Evolutionary conservation across 2,329 filamentous ascomycete genomes (phyloP).

Genomic region (Ascochyta lentis): DNA sequence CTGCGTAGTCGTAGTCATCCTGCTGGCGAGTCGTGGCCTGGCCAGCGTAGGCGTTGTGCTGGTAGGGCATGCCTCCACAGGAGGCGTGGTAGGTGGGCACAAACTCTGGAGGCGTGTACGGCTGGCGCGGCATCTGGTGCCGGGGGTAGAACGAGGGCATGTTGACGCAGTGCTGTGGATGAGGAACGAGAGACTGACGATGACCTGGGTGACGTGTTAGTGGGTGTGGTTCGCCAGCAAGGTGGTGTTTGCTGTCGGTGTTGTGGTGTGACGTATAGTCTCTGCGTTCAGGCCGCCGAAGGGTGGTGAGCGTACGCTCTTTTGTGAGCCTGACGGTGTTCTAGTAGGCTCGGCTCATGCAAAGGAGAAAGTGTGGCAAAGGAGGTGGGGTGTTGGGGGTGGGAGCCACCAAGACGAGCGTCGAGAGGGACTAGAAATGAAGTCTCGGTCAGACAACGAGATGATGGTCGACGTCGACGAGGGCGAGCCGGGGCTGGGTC

Average conservation of each 20-base stretch:
- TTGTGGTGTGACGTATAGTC: slow-evolving; percentile 44
- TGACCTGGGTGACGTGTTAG: slow-evolving; percentile 43
- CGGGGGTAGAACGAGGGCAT: slow-evolving; percentile 61
- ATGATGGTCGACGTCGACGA: slow-evolving; percentile 16
- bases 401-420: slow-evolving; percentile 28
- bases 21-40: slow-evolving; percentile 51
- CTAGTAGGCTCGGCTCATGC: slow-evolving; percentile 47
- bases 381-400: slow-evolving; percentile 25
- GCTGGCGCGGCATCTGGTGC: slow-evolving; percentile 51
- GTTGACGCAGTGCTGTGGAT: slow-evolving; percentile 44
- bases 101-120: slow-evolving; percentile 59
- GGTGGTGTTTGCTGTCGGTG: not conserved
- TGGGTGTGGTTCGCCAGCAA: not conserved
- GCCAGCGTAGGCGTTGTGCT: slow-evolving; percentile 52
- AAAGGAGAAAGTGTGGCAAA: slow-evolving; percentile 32
- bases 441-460: slow-evolving; percentile 30
- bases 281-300: slow-evolving; percentile 46
- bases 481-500: slow-evolving; percentile 18
- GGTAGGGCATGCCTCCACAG: slow-evolving; percentile 55
- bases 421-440: slow-evolving; percentile 35
- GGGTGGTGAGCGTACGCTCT: slow-evolving; percentile 48
- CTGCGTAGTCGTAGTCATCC: slow-evolving; percentile 56
- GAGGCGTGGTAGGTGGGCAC: slow-evolving; percentile 52
- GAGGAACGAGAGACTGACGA: slow-evolving; percentile 52
- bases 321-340: slow-evolving; percentile 39